These are phyloP conservation scores for Rhododendron ferrugineum DNA, from an alignment of 148 eudicot genomes.

Conservation along the genomic window DNA sequence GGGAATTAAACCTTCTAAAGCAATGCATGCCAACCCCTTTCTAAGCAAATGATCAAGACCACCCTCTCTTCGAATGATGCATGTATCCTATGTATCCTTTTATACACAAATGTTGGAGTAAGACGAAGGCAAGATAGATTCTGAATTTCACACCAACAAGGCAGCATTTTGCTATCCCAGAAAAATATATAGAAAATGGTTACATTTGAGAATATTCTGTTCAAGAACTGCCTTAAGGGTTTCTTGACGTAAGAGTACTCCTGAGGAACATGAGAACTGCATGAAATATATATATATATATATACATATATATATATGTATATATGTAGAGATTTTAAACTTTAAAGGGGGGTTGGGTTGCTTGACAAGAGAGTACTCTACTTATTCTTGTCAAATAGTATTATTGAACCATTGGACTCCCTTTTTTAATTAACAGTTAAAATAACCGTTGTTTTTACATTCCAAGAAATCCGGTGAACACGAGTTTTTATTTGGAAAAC, in stretches of 20 bases:
- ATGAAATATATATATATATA: slow-evolving; percentile 2
- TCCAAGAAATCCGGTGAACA: background rate
- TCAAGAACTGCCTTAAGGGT: background rate
- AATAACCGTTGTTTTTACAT: background rate
- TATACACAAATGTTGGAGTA: background rate
- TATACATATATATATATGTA: background rate
- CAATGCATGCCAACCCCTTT: background rate
- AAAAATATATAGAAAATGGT: background rate
- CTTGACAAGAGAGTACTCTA: background rate
- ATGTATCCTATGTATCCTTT: background rate
- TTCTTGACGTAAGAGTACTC: slow-evolving; percentile 7
- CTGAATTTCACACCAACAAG: slow-evolving; percentile 7
- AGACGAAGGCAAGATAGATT: background rate
- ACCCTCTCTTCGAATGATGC: background rate
- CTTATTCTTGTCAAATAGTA: background rate
- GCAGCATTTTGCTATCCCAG: slow-evolving; percentile 5
- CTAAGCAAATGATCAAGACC: background rate
- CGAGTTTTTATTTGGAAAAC: slow-evolving; percentile 9
- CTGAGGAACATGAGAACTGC: background rate
- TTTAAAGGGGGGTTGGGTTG: background rate
- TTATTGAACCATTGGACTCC: background rate
- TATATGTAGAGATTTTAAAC: background rate
- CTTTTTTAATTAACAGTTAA: background rate
- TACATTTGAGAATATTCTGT: background rate
- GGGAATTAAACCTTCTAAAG: background rate